Conservation (phyloP, 441 rosid genomes). For the Omphalea diandra region DNA sequence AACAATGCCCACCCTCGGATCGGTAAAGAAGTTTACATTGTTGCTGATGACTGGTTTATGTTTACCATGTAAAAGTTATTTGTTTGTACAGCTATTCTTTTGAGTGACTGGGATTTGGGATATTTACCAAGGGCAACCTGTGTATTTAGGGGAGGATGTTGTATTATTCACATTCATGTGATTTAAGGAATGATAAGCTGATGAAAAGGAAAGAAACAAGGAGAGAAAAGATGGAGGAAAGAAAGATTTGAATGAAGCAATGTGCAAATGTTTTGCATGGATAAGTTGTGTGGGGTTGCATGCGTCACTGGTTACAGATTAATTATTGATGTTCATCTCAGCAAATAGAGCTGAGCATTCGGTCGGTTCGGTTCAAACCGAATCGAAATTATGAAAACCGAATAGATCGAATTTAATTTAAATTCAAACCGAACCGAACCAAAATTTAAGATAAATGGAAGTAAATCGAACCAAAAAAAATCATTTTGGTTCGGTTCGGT, state of each 20-base stretch:
- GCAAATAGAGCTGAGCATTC: too few species aligned
- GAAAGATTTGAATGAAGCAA: neutral
- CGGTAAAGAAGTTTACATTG: neutral
- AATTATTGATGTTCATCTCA: neutral
- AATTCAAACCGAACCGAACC: too few species aligned
- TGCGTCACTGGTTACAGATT: neutral
- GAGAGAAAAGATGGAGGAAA: neutral
- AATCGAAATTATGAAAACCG: too few species aligned
- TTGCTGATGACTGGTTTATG: constrained; percentile 16
- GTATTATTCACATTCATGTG: constrained; percentile 29
- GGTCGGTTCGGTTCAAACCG: too few species aligned
- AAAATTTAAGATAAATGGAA: too few species aligned
- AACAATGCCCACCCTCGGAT: constrained; percentile 30
- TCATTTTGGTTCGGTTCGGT: too few species aligned
- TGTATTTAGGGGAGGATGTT: constrained; percentile 29
- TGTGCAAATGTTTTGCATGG: neutral
- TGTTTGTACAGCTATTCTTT: constrained; percentile 70
- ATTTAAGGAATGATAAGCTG: neutral
- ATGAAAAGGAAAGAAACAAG: too few species aligned
- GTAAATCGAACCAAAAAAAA: too few species aligned
- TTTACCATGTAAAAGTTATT: constrained; percentile 36
- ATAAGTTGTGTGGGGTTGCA: neutral
- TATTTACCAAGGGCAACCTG: constrained; percentile 26
- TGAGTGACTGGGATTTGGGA: constrained; percentile 36
- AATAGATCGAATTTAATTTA: too few species aligned